Evolutionary conservation across 306 rosid species (phyloP), one percentile per base, ranked within the genome.

Genomic region (Hylodesmum podocarpum): DNA sequence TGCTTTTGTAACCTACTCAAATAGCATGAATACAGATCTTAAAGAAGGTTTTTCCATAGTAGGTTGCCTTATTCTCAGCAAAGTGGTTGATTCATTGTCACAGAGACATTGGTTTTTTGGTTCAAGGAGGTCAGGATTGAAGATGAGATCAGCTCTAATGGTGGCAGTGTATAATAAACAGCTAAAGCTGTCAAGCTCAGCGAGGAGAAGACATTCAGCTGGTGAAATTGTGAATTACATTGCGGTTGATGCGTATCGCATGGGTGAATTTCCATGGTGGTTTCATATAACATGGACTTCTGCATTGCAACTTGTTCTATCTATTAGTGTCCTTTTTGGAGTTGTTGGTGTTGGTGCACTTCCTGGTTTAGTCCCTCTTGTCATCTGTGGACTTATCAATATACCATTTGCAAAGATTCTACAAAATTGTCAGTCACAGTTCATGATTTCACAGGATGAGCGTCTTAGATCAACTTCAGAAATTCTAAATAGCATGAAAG

Each of bases 201-300:
- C 89, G 2, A 85, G 91, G 54, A 85, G 15, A 46, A 89, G 87
- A 50, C 95, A 91, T 75, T 85, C 97, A 28, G 55, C 91, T 0
- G 98, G 96, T 1, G 96, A 93, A 67, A 88, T 93, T 37, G 97
- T 88, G 72, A 91, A 91, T 34, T 93, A 91, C 62, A 86, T 93
- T 14, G 93, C 90, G 8, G 88, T 93, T 53, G 98, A 90, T 82
- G 94, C 96, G 1, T 93, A 93, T 28, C 75, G 93, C 65, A 88
- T 93, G 96, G 96, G 95, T 9, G 96, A 93, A 72, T 91, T 85
- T 64, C 91, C 91, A n/a, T 89, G 93, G 93, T 93, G 98, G 98
- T 78, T 93, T 44, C 98, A 93, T 25, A 1, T 71, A 12, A 14
- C 81, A 59, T 93, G 96, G 96, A 14, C 40, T 25, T 75, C 7